Evolutionary conservation across 129 eudicot species (phyloP).

Genomic region (Oenanthe sinensis): DNA sequence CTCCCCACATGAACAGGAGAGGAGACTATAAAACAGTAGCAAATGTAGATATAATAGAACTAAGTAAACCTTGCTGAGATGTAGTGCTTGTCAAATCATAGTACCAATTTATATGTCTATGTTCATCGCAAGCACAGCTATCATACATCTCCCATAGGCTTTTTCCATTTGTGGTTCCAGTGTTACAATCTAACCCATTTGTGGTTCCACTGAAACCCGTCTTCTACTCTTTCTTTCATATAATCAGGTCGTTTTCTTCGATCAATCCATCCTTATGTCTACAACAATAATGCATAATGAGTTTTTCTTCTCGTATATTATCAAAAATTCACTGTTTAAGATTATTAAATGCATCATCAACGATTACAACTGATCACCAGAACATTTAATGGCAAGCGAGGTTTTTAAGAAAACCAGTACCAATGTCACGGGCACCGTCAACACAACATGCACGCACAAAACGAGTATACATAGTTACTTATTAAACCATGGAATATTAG

Average conservation of each 20-base stretch:
- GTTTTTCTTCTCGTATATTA: neutral
- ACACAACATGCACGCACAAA: neutral
- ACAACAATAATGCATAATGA: slow-evolving; percentile 40
- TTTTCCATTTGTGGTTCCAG: neutral
- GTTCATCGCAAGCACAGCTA: neutral
- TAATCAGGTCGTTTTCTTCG: neutral
- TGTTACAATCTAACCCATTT: neutral
- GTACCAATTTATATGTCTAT: neutral
- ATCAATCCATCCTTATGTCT: neutral
- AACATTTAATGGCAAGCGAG: neutral
- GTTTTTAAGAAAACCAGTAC: neutral
- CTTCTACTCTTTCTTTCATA: neutral
- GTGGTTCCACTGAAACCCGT: neutral
- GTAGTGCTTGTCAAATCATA: neutral
- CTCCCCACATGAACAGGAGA: slow-evolving; percentile 1
- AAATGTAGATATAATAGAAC: neutral
- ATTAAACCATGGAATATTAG: neutral
- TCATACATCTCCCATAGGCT: neutral
- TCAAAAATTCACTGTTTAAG: neutral
- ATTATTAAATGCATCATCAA: neutral
- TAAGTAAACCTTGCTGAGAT: no score
- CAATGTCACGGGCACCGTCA: neutral
- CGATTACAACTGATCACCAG: neutral
- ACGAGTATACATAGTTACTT: neutral
- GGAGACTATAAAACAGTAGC: slow-evolving; percentile 3